Percentiles rank a stretch among this genome's conserved stretches.
phyloP scores from a whole-genome alignment of 768 basidiomycete genomes.

The Heimioporus sp. region DNA sequence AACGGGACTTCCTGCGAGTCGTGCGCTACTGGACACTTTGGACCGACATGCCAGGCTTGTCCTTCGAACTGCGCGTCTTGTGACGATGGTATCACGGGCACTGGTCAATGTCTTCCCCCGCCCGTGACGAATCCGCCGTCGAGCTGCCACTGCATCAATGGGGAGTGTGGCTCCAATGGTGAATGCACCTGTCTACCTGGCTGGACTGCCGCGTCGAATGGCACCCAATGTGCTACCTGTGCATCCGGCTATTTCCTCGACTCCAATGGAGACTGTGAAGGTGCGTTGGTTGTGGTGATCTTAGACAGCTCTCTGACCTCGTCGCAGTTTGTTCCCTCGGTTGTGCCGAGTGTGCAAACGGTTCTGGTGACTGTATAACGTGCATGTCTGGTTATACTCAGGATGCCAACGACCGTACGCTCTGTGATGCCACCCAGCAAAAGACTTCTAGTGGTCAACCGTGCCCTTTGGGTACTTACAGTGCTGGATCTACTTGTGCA shows the following conservation, averaged over 20 bases:
- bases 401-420: constrained; percentile 61
- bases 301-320: neutral
- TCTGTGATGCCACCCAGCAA: constrained; percentile 55
- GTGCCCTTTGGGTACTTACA: constrained; percentile 70
- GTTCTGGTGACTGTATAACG: constrained; percentile 65
- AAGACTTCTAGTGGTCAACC: constrained; percentile 48
- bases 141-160: constrained; percentile 82
- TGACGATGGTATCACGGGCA: constrained; percentile 77
- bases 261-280: constrained; percentile 68
- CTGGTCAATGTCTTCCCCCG: constrained; percentile 65
- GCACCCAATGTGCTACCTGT: constrained; percentile 77
- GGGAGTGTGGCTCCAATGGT: constrained; percentile 64
- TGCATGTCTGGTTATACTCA: constrained; percentile 73
- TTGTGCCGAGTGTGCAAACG: constrained; percentile 66
- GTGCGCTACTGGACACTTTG: constrained; percentile 75
- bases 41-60: constrained; percentile 67
- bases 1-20: constrained; percentile 77
- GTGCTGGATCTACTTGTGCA: constrained; percentile 51
- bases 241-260: constrained; percentile 72
- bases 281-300: constrained; percentile 33
- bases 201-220: constrained; percentile 68
- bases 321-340: constrained; percentile 66
- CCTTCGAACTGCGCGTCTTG: constrained; percentile 67
- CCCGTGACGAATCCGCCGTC: constrained; percentile 51
- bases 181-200: constrained; percentile 77